Percentiles rank a stretch among this genome's conserved stretches.
These are phyloP conservation scores for Scleroderma bovista DNA, from an alignment of 768 basidiomycete genomes.

Conservation along the genomic window DNA sequence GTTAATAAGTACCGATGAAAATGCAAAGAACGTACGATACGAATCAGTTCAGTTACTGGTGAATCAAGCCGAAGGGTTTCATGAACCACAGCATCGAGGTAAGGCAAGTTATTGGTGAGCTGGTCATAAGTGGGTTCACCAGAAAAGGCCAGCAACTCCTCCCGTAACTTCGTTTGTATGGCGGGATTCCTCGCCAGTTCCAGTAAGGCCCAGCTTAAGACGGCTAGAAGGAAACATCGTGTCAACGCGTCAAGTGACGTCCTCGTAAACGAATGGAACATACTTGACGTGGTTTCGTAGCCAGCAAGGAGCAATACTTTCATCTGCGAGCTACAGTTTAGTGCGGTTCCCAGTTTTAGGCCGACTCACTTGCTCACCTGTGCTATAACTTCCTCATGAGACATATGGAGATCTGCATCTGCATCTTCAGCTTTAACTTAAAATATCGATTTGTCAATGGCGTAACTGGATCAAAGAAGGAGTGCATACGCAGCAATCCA, in stretches of 20 bases:
- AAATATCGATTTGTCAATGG: background rate
- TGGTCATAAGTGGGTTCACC: slow-evolving; percentile 52
- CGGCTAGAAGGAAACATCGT: slow-evolving; percentile 5
- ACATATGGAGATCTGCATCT: slow-evolving; percentile 20
- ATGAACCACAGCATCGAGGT: slow-evolving; percentile 46
- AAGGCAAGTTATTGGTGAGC: slow-evolving; percentile 44
- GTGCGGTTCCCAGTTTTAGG: background rate
- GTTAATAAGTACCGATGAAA: background rate
- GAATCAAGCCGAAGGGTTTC: slow-evolving; percentile 42
- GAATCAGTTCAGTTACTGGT: slow-evolving; percentile 21
- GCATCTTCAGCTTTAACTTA: slow-evolving; percentile 33
- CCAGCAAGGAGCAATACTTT: slow-evolving; percentile 17
- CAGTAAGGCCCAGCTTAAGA: slow-evolving; percentile 46
- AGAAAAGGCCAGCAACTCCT: slow-evolving; percentile 39
- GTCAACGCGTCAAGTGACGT: too few species aligned
- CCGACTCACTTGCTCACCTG: slow-evolving; percentile 9
- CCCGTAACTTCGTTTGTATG: slow-evolving; percentile 44
- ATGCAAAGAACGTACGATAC: slow-evolving; percentile 7
- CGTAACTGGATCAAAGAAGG: slow-evolving; percentile 14
- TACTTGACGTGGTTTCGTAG: slow-evolving; percentile 19
- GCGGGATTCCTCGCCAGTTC: slow-evolving; percentile 43
- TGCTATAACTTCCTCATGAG: slow-evolving; percentile 21
- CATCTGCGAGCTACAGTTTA: slow-evolving; percentile 7
- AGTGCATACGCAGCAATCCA: slow-evolving; percentile 16
- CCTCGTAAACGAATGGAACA: background rate